Evolutionary conservation across 2,329 filamentous ascomycete species (phyloP).

Genomic region (Neoarthrinium moseri): DNA sequence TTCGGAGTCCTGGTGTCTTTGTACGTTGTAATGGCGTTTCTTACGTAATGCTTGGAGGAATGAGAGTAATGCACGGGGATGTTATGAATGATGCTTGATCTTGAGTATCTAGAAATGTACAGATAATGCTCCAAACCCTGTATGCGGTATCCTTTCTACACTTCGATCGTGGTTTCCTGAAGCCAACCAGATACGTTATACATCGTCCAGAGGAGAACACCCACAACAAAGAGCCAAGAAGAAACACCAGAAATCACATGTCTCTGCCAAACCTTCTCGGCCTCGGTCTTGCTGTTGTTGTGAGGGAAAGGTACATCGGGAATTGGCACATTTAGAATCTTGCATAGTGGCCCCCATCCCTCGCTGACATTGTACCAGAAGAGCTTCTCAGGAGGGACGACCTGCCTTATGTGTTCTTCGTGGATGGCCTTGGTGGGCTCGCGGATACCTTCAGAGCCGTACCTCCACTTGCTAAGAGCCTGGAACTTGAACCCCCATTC

Average conservation of each 20-base stretch:
- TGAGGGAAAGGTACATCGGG: conserved; percentile 32
- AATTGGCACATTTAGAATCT: conserved; percentile 8
- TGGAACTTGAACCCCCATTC: conserved; percentile 22
- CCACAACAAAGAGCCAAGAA: conserved; percentile 27
- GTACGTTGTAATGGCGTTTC: background rate
- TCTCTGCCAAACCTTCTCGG: conserved; percentile 22
- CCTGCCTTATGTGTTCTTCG: conserved; percentile 28
- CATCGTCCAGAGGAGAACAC: conserved; percentile 17
- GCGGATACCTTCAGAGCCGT: conserved; percentile 28
- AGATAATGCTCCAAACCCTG: background rate
- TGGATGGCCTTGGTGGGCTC: conserved; percentile 26
- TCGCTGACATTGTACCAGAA: conserved; percentile 32
- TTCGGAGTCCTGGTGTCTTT: background rate
- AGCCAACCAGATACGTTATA: conserved; percentile 7
- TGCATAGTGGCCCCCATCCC: conserved; percentile 8
- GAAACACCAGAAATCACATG: conserved; percentile 24
- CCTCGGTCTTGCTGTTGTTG: conserved; percentile 30
- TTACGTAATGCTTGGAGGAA: background rate
- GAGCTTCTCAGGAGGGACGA: conserved; percentile 32
- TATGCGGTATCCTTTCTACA: background rate
- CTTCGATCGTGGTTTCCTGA: background rate
- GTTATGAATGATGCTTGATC: conserved; percentile 1
- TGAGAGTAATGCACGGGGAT: conserved; percentile 1
- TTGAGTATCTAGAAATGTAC: background rate
- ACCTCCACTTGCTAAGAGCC: conserved; percentile 16